phyloP scores from a whole-genome alignment of 176 grass and related monocot genomes.

The Hyparrhenia diplandra region DNA sequence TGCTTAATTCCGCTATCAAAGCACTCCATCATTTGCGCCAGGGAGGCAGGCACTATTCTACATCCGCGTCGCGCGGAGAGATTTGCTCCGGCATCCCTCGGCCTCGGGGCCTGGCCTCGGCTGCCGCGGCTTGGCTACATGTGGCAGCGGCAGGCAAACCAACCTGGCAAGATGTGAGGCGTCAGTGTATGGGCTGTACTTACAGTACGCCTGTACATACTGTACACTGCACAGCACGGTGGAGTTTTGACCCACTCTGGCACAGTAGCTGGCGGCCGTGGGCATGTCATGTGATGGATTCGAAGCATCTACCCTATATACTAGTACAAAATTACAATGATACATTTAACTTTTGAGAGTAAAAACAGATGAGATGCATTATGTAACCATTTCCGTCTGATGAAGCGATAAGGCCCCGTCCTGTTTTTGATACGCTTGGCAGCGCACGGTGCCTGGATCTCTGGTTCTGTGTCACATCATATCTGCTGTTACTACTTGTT shows the following conservation, averaged over 20 bases:
- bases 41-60: background rate
- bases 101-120: background rate
- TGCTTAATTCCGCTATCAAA: background rate
- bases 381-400: too few relatives aligned
- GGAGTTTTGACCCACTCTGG: background rate
- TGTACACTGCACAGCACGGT: too few relatives aligned
- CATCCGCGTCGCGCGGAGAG: constrained; percentile 13
- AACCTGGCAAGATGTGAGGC: constrained; percentile 35
- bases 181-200: constrained; percentile 5
- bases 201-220: too few relatives aligned
- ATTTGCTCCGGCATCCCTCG: background rate
- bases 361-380: too few relatives aligned
- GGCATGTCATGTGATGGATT: constrained; percentile 10
- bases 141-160: background rate
- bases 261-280: background rate
- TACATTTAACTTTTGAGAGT: too few relatives aligned
- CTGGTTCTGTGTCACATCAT: background rate
- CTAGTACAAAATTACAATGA: too few relatives aligned
- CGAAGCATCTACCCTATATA: background rate
- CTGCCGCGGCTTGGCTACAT: background rate
- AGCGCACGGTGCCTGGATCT: background rate
- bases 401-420: background rate
- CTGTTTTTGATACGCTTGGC: background rate
- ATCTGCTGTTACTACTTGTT: background rate
- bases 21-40: background rate